Evolutionary conservation across 768 basidiomycete species (phyloP).

Genomic region (Termitomyces sp.): DNA sequence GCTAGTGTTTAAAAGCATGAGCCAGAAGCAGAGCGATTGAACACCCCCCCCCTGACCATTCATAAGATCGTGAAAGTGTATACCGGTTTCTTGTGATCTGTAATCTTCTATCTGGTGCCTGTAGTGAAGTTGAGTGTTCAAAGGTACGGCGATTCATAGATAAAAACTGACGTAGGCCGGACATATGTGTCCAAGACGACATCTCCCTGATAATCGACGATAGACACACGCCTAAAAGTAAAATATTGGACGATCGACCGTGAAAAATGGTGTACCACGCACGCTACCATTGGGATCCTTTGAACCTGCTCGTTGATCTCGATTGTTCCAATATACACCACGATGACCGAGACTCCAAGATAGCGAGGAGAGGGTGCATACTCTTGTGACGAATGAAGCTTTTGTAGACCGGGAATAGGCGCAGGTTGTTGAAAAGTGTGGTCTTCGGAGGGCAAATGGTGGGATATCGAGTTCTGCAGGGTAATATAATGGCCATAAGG

Average conservation of each 20-base stretch:
- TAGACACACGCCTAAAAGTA: constrained; percentile 38
- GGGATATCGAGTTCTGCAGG: background rate
- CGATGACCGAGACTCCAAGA: constrained; percentile 39
- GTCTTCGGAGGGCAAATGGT: background rate
- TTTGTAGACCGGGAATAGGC: background rate
- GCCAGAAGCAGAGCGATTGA: background rate
- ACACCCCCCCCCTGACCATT: constrained; percentile 24
- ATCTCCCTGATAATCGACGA: constrained; percentile 42
- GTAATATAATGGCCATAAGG: background rate
- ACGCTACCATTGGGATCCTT: constrained; percentile 49
- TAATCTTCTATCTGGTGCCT: constrained; percentile 46
- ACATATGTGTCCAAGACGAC: constrained; percentile 45
- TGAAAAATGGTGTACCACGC: constrained; percentile 15
- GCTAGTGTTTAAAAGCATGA: constrained; percentile 22
- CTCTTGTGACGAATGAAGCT: constrained; percentile 8
- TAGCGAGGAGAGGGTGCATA: constrained; percentile 21
- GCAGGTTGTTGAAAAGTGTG: background rate
- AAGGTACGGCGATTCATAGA: background rate
- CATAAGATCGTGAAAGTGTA: constrained; percentile 32
- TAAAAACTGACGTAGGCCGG: constrained; percentile 40
- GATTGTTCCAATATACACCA: constrained; percentile 34
- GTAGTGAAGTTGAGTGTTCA: background rate
- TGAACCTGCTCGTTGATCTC: constrained; percentile 18
- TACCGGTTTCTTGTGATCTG: constrained; percentile 39
- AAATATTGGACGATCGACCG: too few species aligned